Base-by-base conservation (phyloP, 805 yeast species). In the Saccharomycopsis fermentans region DNA sequence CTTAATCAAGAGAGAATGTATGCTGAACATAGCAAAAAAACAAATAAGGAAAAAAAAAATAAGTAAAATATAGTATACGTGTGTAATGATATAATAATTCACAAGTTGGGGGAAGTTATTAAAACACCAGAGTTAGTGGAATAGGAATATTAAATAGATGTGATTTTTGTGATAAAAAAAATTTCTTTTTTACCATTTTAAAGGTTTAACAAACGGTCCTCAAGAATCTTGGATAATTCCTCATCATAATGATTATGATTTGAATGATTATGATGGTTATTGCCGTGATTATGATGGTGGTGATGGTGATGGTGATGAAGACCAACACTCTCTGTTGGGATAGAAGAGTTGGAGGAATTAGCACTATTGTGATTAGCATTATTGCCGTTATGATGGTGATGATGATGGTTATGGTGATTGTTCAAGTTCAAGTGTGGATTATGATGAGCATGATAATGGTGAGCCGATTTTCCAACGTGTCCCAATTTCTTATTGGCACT, bases 381-480 rank as follows among this genome's bases (percentile, higher is more conserved):
- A 19, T 29, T 24, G 24, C 26, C 27, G 27, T 29, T 37, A 21
- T 54, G 55, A 26, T 54, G 55, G 32, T 29, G 14, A 37, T 21
- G 55, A 16, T 43, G 50, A 24, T 16, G 56, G 16, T 17, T 29
- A 16, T 27, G 56, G n/a, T 39, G 47, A 26, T 52, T 27, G 14
- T 27, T 39, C 26, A 27, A 35, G 8, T 29, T 21, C 29, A 51
- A 47, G 19, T 35, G 50, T 5, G 52, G 54, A 27, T 29, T 19
- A 29, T 50, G 47, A 32, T 53, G 61, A 6, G 52, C 39, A 40
- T 59, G 59, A 16, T 55, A 52, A 35, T 55, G 59, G 14, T 56
- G 50, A 8, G 16, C 21, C 6, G 60, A 57, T 36, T 52, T 60
- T 1, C 56, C 24, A 21, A 60, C 54, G 29, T 60, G 62, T 3